These are phyloP conservation scores for Astrocystis sublimbata DNA, from an alignment of 495 filamentous ascomycete species.

Conservation along the genomic window DNA sequence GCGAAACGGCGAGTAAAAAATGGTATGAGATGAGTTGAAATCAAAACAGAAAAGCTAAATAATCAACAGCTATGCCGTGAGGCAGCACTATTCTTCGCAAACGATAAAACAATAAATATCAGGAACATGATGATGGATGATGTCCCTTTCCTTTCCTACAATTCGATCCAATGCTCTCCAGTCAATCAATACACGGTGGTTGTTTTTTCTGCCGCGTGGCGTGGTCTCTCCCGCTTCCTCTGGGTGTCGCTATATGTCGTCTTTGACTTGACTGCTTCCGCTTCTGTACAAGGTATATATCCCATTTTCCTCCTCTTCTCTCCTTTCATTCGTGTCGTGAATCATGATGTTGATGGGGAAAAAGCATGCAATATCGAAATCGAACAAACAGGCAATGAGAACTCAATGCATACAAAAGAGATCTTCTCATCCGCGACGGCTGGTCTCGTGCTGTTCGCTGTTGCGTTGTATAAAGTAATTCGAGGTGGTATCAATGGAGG, in stretches of 20 bases:
- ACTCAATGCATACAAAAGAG: slow-evolving; percentile 2
- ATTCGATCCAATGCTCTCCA: background rate
- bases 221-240: slow-evolving; percentile 10
- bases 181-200: background rate
- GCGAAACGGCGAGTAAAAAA: no score
- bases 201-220: slow-evolving; percentile 14
- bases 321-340: slow-evolving; percentile 25
- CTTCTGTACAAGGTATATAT: slow-evolving; percentile 24
- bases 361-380: background rate
- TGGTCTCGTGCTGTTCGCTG: background rate
- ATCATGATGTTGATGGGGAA: slow-evolving; percentile 18
- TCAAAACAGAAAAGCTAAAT: slow-evolving; percentile 25
- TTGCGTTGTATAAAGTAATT: background rate
- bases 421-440: background rate
- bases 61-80: slow-evolving; percentile 44
- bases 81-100: slow-evolving; percentile 40
- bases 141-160: background rate
- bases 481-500: slow-evolving; percentile 26
- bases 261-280: slow-evolving; percentile 20
- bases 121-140: background rate
- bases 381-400: background rate
- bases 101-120: background rate
- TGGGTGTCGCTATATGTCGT: slow-evolving; percentile 17
- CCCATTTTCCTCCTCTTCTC: slow-evolving; percentile 19
- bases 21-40: slow-evolving; percentile 17